These are phyloP conservation scores for Trichoderma asperellum DNA, from an alignment of 2,329 filamentous ascomycete species.

Conservation along the genomic window DNA sequence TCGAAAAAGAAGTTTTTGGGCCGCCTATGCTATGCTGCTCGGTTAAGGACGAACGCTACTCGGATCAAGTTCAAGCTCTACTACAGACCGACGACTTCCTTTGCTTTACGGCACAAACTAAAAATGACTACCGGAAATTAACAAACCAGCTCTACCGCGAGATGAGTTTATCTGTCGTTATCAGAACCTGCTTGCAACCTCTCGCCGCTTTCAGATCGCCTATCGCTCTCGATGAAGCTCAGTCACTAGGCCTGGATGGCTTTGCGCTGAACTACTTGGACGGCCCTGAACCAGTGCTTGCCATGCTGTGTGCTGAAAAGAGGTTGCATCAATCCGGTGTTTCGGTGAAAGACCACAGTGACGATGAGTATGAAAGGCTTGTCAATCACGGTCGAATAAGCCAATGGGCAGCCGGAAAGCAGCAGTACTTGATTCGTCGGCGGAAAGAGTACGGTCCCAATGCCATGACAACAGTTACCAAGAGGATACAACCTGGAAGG, in stretches of 20 bases:
- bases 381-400: slow-evolving; percentile 60
- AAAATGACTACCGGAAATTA: slow-evolving; percentile 74
- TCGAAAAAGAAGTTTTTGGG: slow-evolving; percentile 77
- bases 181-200: slow-evolving; percentile 64
- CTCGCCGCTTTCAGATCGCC: slow-evolving; percentile 60
- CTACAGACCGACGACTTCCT: slow-evolving; percentile 57
- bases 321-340: slow-evolving; percentile 71
- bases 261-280: slow-evolving; percentile 79
- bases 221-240: slow-evolving; percentile 59
- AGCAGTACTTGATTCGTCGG: slow-evolving; percentile 66
- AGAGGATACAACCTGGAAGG: slow-evolving; percentile 61
- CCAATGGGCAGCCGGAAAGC: slow-evolving; percentile 70
- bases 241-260: slow-evolving; percentile 69
- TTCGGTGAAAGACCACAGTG: slow-evolving; percentile 62
- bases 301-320: slow-evolving; percentile 81
- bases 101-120: slow-evolving; percentile 78
- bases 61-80: slow-evolving; percentile 58
- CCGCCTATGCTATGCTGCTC: slow-evolving; percentile 82
- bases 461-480: slow-evolving; percentile 71
- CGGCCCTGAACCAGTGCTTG: slow-evolving; percentile 80
- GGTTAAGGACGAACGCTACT: slow-evolving; percentile 71
- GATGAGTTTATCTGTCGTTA: slow-evolving; percentile 71
- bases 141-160: slow-evolving; percentile 65
- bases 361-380: slow-evolving; percentile 71
- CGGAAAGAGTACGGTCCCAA: slow-evolving; percentile 79